A percentile compares a stretch with the other conserved stretches of the same genome.
These are phyloP conservation scores for Globisporangium mamillatum DNA, from an alignment of 352 stramenopile genomes.

Conservation along the genomic window DNA sequence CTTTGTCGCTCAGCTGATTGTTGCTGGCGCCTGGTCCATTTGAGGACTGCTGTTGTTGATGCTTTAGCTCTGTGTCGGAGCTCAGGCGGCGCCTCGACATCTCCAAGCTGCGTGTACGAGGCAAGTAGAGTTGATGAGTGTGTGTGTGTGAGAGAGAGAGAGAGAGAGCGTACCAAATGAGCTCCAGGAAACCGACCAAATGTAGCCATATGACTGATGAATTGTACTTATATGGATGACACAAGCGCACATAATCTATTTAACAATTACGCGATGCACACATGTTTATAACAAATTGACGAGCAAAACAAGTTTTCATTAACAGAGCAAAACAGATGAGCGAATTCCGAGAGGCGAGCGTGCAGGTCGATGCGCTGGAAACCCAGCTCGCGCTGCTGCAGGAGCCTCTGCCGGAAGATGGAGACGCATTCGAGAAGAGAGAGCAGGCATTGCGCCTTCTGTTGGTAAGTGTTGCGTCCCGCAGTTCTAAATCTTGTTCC, in stretches of 20 bases:
- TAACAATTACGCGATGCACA: not conserved
- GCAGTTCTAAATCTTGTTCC: not conserved
- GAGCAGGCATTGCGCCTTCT: slow-evolving; percentile 7
- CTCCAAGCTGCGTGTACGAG: not conserved
- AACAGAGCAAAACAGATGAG: slow-evolving; percentile 30
- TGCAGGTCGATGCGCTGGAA: slow-evolving; percentile 43
- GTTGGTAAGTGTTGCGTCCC: not conserved
- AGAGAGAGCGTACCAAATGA: not conserved
- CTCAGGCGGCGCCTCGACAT: slow-evolving; percentile 16
- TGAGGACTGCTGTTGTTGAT: not conserved
- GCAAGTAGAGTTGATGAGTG: too few relatives aligned
- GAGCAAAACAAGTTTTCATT: not conserved
- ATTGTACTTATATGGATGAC: not conserved
- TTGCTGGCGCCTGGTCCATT: slow-evolving; percentile 7
- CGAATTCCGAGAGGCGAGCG: slow-evolving; percentile 46
- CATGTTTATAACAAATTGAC: not conserved
- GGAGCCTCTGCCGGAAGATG: not conserved
- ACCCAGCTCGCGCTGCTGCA: slow-evolving; percentile 31
- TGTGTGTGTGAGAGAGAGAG: too few relatives aligned
- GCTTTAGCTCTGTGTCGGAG: not conserved
- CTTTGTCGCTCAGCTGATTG: slow-evolving; percentile 29
- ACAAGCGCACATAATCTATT: not conserved
- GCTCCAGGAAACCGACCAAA: not conserved
- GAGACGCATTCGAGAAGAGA: not conserved
- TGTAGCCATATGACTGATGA: not conserved